Base-by-base conservation (phyloP, 768 basidiomycete species). In the Lactarius sp. region DNA sequence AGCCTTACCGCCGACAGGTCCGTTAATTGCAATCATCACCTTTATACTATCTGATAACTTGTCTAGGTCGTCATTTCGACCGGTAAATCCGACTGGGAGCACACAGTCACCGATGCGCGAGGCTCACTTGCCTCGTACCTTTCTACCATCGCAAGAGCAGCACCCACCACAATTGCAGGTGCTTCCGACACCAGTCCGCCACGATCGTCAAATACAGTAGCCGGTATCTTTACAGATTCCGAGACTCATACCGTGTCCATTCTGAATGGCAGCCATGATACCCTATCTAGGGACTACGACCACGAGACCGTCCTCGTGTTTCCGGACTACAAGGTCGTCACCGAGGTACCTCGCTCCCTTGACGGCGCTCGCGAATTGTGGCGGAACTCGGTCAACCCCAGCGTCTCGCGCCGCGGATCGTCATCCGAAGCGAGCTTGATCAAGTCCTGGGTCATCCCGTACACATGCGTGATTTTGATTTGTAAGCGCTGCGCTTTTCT, bases 321-420 rank as follows among this genome's bases (percentile, higher is more conserved):
- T 69, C 96, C 96, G 6, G 96, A 99, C 75, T 98, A 87, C 78
- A 93, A 86, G 68, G 80, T 94, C 52, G 81, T 95, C 34, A 80
- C 84, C 2, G 86, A 87, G 56, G 85, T 98, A 14, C 82, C 83
- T 27, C 78, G 84, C 39, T 81, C 86, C 0, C 61, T 72, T 14
- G 77, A 81, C 2, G 90, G 90, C 31, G 94, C 94, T 6, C 77
- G 84, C 61, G 79, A 80, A 36, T 76, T 97, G 22, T 93, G 86
- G 83, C 75, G 81, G 37, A 75, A 77, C 33, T 80, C 84, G 2
- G 78, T 94, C 9, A 81, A 85, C 68, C 87, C 89, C 1, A 74
- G 75, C 3, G 72, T 86, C 6, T 79, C 80, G 55, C 81, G 82
- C 44, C 74, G 75, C 22, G 84, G 80, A 12, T 72, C 76, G 0